phyloP scores from a whole-genome alignment of 2,329 filamentous ascomycete genomes.

The Colletotrichum zoysiae region DNA sequence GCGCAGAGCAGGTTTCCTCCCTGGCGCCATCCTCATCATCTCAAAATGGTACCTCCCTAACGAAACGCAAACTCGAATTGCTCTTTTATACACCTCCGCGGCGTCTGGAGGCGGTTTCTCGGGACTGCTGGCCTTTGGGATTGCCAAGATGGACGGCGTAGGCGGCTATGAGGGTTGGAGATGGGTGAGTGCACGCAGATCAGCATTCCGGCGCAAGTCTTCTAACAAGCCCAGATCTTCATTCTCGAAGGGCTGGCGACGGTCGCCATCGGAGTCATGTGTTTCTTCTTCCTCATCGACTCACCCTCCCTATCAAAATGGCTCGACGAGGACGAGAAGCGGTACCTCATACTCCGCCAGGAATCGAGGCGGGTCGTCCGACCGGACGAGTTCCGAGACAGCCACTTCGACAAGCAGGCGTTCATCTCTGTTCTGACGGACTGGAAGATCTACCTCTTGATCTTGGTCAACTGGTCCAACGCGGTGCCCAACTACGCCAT shows the following conservation, averaged over 20 bases:
- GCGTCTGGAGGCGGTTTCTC: slow-evolving; percentile 59
- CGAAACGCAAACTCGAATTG: slow-evolving; percentile 48
- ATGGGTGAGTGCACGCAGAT: slow-evolving; percentile 49
- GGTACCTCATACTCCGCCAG: slow-evolving; percentile 55
- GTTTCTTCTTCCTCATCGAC: slow-evolving; percentile 62
- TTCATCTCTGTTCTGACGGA: slow-evolving; percentile 58
- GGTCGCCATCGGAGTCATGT: slow-evolving; percentile 52
- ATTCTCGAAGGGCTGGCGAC: slow-evolving; percentile 64
- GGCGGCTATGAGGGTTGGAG: slow-evolving; percentile 59
- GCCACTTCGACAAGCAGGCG: slow-evolving; percentile 50
- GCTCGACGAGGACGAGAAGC: slow-evolving; percentile 56
- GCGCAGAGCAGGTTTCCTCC: slow-evolving; percentile 50
- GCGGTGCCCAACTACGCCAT: slow-evolving; percentile 52
- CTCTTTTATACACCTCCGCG: slow-evolving; percentile 53
- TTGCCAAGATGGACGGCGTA: slow-evolving; percentile 60
- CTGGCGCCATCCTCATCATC: slow-evolving; percentile 50
- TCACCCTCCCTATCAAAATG: slow-evolving; percentile 53
- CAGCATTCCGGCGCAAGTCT: not conserved
- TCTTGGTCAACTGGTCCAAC: slow-evolving; percentile 58
- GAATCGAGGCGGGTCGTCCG: slow-evolving; percentile 47
- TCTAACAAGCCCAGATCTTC: slow-evolving; percentile 56
- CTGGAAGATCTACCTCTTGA: slow-evolving; percentile 60
- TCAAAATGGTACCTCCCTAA: slow-evolving; percentile 51
- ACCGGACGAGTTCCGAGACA: slow-evolving; percentile 45
- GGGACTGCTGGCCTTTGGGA: slow-evolving; percentile 58